Conservation (phyloP, 768 basidiomycete genomes). For the Boletales sp. region DNA sequence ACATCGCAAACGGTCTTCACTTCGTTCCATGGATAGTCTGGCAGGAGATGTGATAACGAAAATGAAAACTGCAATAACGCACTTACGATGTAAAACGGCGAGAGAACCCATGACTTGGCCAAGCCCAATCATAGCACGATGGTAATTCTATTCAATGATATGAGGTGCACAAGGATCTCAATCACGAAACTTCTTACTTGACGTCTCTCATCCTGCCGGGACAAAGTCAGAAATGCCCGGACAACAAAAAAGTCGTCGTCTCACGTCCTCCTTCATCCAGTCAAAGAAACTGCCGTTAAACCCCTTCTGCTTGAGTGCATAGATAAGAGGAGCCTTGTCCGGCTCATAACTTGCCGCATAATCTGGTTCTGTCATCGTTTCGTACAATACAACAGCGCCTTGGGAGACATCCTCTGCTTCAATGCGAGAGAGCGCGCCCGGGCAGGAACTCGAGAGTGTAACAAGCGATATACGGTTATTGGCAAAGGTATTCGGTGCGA, state of each 20-base stretch:
- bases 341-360: constrained; percentile 23
- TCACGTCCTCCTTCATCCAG: constrained; percentile 20
- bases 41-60: neutral
- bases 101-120: constrained; percentile 21
- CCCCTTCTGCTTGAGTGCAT: constrained; percentile 16
- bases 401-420: constrained; percentile 8
- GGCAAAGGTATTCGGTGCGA: constrained; percentile 25
- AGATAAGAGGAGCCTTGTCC: constrained; percentile 18
- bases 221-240: neutral
- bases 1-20: constrained; percentile 26
- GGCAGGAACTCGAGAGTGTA: constrained; percentile 12
- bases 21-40: constrained; percentile 27
- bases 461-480: constrained; percentile 34
- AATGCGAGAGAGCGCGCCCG: constrained; percentile 8
- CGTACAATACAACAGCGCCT: constrained; percentile 19
- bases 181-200: constrained; percentile 2
- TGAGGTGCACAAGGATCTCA: neutral
- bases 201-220: constrained; percentile 9
- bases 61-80: neutral
- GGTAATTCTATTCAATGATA: constrained; percentile 13
- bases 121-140: constrained; percentile 22
- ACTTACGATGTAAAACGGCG: constrained; percentile 22
- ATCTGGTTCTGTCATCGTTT: constrained; percentile 22
- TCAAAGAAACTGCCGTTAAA: constrained; percentile 20
- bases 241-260: neutral